Conservation (phyloP, 257 asterid species). For the Capsicum chinense region DNA sequence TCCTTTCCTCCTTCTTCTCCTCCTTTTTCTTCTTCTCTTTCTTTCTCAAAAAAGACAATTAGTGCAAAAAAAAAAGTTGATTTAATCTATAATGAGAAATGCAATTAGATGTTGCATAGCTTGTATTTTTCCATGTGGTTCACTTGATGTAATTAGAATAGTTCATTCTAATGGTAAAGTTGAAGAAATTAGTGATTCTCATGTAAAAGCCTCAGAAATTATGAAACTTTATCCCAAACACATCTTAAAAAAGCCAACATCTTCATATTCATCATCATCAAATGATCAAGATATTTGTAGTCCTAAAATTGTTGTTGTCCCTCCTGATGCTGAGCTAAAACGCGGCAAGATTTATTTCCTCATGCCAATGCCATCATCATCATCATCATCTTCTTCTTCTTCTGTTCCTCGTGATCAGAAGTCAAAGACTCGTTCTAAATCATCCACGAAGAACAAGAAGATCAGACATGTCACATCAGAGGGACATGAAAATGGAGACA, state of each 20-base stretch:
- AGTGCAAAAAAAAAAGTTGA: too few species aligned
- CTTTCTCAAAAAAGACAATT: too few species aligned
- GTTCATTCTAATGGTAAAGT: constrained; percentile 87
- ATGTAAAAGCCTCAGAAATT: constrained; percentile 74
- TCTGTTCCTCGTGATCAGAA: constrained; percentile 34
- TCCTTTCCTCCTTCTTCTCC: not conserved
- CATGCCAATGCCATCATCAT: constrained; percentile 56
- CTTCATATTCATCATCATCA: constrained; percentile 4
- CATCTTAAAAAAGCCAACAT: constrained; percentile 76
- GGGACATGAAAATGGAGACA: not conserved
- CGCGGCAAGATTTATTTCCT: constrained; percentile 97
- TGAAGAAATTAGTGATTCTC: constrained; percentile 66
- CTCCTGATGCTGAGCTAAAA: constrained; percentile 80
- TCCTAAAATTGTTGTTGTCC: constrained; percentile 70
- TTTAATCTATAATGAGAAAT: constrained; percentile 55
- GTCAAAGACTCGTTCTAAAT: not conserved
- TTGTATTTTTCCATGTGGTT: constrained; percentile 98
- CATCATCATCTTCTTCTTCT: constrained; percentile 36
- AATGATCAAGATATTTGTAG: constrained; percentile 43
- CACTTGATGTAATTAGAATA: constrained; percentile 88
- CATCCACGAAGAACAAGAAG: constrained; percentile 40
- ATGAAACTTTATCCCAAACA: constrained; percentile 84
- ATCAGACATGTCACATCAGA: constrained; percentile 31
- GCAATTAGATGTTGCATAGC: constrained; percentile 88
- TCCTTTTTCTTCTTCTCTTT: constrained; percentile 14